Conservation (phyloP, 1,284 basidiomycete species). For the Austroboletus niveus region DNA sequence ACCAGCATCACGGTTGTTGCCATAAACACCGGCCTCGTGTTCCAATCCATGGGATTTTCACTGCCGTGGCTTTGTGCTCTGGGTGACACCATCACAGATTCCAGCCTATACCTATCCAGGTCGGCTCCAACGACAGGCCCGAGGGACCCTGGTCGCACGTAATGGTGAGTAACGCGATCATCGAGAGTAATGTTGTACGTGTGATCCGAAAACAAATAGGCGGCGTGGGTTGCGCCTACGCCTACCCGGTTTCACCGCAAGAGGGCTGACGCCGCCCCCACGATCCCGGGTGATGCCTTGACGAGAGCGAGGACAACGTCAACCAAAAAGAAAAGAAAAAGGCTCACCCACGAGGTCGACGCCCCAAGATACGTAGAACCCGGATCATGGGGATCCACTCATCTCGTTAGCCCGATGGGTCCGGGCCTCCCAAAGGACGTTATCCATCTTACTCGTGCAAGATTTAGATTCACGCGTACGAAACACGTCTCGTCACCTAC, state of each 20-base stretch:
- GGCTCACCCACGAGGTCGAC: background rate
- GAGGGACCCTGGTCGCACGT: background rate
- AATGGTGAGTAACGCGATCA: background rate
- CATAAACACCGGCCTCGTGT: background rate
- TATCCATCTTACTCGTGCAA: too few species aligned
- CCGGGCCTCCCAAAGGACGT: background rate
- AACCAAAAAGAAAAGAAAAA: background rate
- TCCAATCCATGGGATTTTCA: background rate
- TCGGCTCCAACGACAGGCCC: background rate
- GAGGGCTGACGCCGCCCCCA: background rate
- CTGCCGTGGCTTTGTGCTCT: background rate
- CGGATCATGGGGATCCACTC: slow-evolving; percentile 1
- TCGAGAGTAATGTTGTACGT: background rate
- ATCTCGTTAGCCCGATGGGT: background rate
- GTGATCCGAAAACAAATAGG: background rate
- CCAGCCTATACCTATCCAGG: background rate
- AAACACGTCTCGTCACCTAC: too few species aligned
- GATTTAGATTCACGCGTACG: too few species aligned
- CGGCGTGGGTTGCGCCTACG: background rate
- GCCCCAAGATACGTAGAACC: background rate
- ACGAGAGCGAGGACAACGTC: too few species aligned
- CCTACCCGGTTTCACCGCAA: slow-evolving; percentile 1
- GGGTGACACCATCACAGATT: background rate
- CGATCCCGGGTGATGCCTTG: too few species aligned
- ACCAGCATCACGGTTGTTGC: background rate